Percentiles rank a stretch among this genome's conserved stretches.
Evolutionary conservation across 306 rosid species (phyloP).

Genomic region (Fagus sylvatica): DNA sequence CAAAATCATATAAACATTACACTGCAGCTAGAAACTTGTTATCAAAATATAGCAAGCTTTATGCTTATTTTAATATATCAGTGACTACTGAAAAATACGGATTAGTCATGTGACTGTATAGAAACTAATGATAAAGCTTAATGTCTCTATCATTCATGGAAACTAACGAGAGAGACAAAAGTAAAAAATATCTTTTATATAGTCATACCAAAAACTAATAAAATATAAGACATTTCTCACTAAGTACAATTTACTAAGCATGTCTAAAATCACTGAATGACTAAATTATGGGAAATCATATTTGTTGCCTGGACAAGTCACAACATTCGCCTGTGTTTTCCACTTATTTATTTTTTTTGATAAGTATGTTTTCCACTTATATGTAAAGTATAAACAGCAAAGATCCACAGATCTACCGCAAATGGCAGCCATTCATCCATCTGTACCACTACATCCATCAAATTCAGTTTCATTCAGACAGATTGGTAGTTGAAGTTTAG

Average conservation of each 20-base stretch:
- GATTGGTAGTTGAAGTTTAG: neutral
- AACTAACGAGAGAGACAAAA: neutral
- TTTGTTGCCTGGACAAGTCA: neutral
- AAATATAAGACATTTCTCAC: neutral
- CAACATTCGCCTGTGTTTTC: neutral
- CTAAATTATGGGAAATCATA: neutral
- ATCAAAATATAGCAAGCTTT: neutral
- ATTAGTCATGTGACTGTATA: neutral
- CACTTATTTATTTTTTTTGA: neutral
- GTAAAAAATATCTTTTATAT: neutral
- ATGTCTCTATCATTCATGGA: neutral
- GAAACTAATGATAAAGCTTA: too few species aligned
- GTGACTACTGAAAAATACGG: neutral
- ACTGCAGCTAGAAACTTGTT: neutral
- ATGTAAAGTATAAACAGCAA: neutral
- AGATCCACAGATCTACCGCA: slow-evolving; percentile 2
- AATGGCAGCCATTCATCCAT: slow-evolving; percentile 13
- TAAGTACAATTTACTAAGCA: neutral
- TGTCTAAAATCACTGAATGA: neutral
- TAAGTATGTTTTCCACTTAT: neutral
- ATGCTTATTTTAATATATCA: neutral
- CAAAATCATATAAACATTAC: neutral
- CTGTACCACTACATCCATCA: neutral
- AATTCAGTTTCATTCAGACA: neutral
- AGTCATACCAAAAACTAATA: neutral